These are phyloP conservation scores for Harringtonia aguacate DNA, from an alignment of 2,329 filamentous ascomycete species.

Conservation along the genomic window DNA sequence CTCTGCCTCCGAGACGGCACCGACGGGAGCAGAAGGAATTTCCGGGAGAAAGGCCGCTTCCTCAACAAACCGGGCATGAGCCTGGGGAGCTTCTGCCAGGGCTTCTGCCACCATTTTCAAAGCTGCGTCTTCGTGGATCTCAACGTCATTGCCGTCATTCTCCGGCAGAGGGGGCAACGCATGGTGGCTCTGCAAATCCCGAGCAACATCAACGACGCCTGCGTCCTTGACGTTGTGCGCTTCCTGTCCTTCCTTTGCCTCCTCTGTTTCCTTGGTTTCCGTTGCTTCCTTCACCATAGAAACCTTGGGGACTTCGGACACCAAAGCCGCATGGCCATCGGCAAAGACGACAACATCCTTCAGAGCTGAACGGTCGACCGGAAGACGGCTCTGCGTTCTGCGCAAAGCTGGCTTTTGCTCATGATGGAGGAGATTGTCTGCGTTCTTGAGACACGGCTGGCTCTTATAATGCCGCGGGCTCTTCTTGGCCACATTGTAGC, in stretches of 20 bases:
- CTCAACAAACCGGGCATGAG: background rate
- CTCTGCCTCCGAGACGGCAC: slow-evolving; percentile 38
- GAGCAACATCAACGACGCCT: too few species aligned
- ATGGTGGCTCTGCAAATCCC: too few species aligned
- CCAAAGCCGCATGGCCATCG: background rate
- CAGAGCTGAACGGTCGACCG: slow-evolving; percentile 3
- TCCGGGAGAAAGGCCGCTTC: slow-evolving; percentile 3
- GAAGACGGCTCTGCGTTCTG: slow-evolving; percentile 11
- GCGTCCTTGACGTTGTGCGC: too few species aligned
- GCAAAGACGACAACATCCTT: slow-evolving; percentile 5
- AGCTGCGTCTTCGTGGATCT: too few species aligned
- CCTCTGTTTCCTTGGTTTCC: background rate
- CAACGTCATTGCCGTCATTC: too few species aligned
- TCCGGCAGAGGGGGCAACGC: too few species aligned
- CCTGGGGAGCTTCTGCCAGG: background rate
- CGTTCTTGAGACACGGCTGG: slow-evolving; percentile 37
- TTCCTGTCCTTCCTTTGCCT: too few species aligned
- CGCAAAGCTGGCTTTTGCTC: slow-evolving; percentile 8
- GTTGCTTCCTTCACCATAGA: background rate
- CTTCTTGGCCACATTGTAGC: slow-evolving; percentile 10
- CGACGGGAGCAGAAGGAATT: slow-evolving; percentile 2
- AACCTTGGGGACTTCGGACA: slow-evolving; percentile 18
- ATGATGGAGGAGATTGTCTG: slow-evolving; percentile 6
- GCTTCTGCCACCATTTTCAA: background rate
- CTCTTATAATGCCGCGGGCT: slow-evolving; percentile 39